Base-by-base conservation (phyloP, 2,329 filamentous ascomycete species). In the Neonectria faginata region DNA sequence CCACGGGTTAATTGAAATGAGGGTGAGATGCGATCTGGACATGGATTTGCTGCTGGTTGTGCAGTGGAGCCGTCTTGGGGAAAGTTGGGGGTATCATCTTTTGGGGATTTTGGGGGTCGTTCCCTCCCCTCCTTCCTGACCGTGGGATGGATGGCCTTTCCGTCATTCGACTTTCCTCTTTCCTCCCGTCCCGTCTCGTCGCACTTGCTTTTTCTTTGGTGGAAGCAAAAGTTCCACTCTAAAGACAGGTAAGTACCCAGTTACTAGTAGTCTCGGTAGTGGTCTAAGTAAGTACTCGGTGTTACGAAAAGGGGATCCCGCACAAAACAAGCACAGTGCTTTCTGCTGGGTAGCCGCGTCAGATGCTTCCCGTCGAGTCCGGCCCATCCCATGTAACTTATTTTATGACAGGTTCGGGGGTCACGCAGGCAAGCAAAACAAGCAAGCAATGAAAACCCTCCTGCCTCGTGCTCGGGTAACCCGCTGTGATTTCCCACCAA, bases 401-500 rank as follows among this genome's bases (percentile, higher is more conserved):
- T 25, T 29, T 36, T 48, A 25, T 42, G 31, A 18, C 22, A 57
- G 18, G 39, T 51, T 48, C 53, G 50, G 55, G 25, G 55, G 56
- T 48, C 27, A 50, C 25, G 47, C n/a, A 42, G n/a, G 16, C n/a
- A 41, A 7, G n/a, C 8, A 41, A 41, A 41, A 7, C 16, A 42
- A 42, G n/a, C n/a, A 20, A 42, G 44, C 3, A 9, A 48, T 25
- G 12, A 25, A 27, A n/a, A 11, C 20, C 6, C 48, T 20, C 48
- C 11, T 36, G 48, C n/a, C 29, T 33, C 16, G 12, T 51, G n/a
- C 27, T 54, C 47, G 33, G 50, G 25, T 51, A 25, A 10, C 20
- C 20, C 6, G 6, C 16, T 29, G 5, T n/a, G 31, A 52, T 52
- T 57, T 58, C 56, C 56, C 56, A 58, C 56, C 56, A 52, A 58